Conservation (phyloP, 2,329 filamentous ascomycete genomes). For the Stagonosporopsis tanaceti region DNA sequence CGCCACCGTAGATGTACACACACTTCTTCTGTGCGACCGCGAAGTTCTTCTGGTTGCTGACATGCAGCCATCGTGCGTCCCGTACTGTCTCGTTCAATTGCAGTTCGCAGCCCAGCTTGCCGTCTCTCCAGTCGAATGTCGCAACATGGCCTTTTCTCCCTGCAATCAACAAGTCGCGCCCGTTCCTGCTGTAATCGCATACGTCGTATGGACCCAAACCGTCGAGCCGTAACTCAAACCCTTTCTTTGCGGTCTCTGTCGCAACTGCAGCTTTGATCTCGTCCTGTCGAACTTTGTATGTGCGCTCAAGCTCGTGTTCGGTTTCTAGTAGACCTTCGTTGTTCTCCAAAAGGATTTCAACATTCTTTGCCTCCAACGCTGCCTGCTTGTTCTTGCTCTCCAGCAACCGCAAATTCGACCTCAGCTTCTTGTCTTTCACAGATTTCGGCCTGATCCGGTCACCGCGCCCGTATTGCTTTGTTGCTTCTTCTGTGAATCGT, state of each 20-base stretch:
- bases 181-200: constrained; percentile 89
- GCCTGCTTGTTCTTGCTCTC: constrained; percentile 86
- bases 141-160: constrained; percentile 94
- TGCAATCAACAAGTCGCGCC: constrained; percentile 82
- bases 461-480: constrained; percentile 85
- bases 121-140: constrained; percentile 94
- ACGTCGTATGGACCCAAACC: constrained; percentile 83
- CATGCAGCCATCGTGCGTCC: constrained; percentile 87
- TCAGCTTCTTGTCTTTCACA: constrained; percentile 89
- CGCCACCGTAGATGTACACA: constrained; percentile 93
- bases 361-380: constrained; percentile 85
- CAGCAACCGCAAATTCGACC: constrained; percentile 77
- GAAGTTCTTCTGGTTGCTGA: constrained; percentile 84
- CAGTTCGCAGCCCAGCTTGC: constrained; percentile 88
- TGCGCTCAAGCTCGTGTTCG: constrained; percentile 86
- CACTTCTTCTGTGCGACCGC: constrained; percentile 96
- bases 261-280: constrained; percentile 80
- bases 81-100: constrained; percentile 90
- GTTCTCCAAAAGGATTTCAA: constrained; percentile 92
- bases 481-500: constrained; percentile 58
- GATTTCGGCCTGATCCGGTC: constrained; percentile 74
- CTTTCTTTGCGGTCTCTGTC: constrained; percentile 87
- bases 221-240: constrained; percentile 85
- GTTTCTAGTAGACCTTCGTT: constrained; percentile 85
- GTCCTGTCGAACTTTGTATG: constrained; percentile 89